Evolutionary conservation across 1,284 basidiomycete genomes (phyloP), one percentile per base, ranked within the genome.

Genomic region (Melampsora larici-populina): DNA sequence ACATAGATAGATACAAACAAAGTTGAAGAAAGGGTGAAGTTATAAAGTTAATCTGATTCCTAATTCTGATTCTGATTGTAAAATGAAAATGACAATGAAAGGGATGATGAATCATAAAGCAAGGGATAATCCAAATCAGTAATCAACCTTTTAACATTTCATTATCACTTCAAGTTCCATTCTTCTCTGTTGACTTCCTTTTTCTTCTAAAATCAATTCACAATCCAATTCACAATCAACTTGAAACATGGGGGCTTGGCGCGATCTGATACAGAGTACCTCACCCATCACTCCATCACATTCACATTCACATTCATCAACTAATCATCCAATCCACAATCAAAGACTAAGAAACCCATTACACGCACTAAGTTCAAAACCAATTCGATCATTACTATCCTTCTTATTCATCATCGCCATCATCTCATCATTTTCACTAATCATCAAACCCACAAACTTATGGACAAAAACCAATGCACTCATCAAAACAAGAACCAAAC

Each of bases 181-280:
- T 43, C 11, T 43, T 1, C 40, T 43, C 13, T 43, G 8, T 40
- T 40, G 8, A 9, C 36, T 40, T 40, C 36, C 3, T 15, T 43
- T 43, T 2, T 43, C 15, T 11, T 43, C 11, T 15, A 43, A 13
- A 43, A 8, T 13, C 40, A 13, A 43, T 43, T 13, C 40, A 43
- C 40, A 43, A 43, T 43, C 0, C 43, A 43, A 43, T 15, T 43
- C 43, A 43, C 3, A 43, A 11, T 15, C 11, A 15, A 43, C 43
- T 43, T 43, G 43, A 60, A 60, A n/a, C 29, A 60, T 60, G 55
- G 21, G 55, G 24, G 55, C 55, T 60, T 60, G 55, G 55, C 55
- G 55, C 24, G 55, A 60, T 4, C 24, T 60, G 11, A 60, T 60
- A 1, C 8, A 60, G 17, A 60, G 21, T 24, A 24, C n/a, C 3